Base-by-base conservation (phyloP, 805 yeast species). In the Teunomyces atbi region DNA sequence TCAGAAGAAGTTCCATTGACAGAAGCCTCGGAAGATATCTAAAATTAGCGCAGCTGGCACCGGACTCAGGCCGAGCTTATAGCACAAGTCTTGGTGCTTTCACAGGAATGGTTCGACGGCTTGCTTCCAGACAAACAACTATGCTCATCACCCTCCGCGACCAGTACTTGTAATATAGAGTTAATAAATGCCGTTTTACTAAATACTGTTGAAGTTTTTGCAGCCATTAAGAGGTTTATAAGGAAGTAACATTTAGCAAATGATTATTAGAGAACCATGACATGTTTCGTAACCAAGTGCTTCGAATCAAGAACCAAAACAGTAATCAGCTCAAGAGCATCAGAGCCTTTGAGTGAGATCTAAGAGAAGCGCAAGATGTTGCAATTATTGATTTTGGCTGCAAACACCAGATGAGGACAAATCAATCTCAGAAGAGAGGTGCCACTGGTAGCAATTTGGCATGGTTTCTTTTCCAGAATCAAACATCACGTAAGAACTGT, bases 391-490 rank as follows among this genome's bases (percentile, higher is more conserved):
- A 19, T 19, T 19, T 19, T 19, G 21, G 21, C 21, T 19, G 21
- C 21, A 19, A 19, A 19, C 21, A 19, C 5, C 21, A 19, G 21
- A 19, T 19, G 3, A 4, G 21, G 21, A 19, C 21, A 19, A 19
- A 4, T 19, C 3, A 19, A 19, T 19, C 21, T 3, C 21, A 19
- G 21, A 19, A 19, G 21, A 19, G 21, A 19, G 21, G 21, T 19
- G 90, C 71, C 2, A 89, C 83, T 43, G 96, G 76, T 45, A 92
- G 69, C 11, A 94, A 66, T 58, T 89, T 90, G 6, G 96, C 87
- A 61, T 92, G 98, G 49, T 86, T 89, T 0, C 96, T 35, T 86
- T 81, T 1, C 90, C 79, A 0, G 89, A 78, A 2, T 92, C 86
- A 59, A 91, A 88, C 54, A 79, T 81, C 26, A 79, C 66, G 49